Conservation (phyloP, 352 stramenopile species). For the Pythium phragmiticola region DNA sequence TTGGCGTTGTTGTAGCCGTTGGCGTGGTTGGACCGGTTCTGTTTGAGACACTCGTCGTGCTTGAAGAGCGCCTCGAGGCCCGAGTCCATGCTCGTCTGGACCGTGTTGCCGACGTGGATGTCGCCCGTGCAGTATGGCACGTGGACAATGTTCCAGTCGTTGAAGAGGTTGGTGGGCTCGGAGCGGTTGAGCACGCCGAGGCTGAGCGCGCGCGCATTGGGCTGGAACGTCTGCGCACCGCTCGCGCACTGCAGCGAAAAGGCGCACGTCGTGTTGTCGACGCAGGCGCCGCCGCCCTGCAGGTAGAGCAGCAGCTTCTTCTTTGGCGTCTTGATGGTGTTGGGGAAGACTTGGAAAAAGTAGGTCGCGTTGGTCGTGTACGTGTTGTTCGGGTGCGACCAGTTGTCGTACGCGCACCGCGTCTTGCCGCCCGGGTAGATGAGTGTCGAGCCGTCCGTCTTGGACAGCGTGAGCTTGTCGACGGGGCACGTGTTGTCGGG, state of each 20-base stretch:
- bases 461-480: conserved; percentile 46
- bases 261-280: conserved; percentile 63
- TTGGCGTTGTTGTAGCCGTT: conserved; percentile 66
- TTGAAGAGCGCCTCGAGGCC: conserved; percentile 38
- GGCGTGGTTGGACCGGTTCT: conserved; percentile 55
- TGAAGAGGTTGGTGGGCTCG: conserved; percentile 65
- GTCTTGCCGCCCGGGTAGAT: conserved; percentile 60
- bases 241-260: conserved; percentile 57
- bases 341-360: conserved; percentile 76
- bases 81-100: conserved; percentile 29
- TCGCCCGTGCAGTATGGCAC: conserved; percentile 75
- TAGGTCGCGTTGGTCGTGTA: conserved; percentile 56
- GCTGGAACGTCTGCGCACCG: conserved; percentile 39
- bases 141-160: conserved; percentile 77
- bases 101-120: conserved; percentile 53
- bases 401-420: conserved; percentile 58
- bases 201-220: conserved; percentile 47
- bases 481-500: conserved; percentile 46
- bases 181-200: conserved; percentile 60
- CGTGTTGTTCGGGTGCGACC: conserved; percentile 21
- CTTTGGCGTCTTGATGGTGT: conserved; percentile 40
- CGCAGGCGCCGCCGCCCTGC: conserved; percentile 64
- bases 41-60: conserved; percentile 37
- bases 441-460: conserved; percentile 45
- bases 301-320: conserved; percentile 75